phyloP scores from a whole-genome alignment of 768 basidiomycete genomes.

The Lactarius hatsudake region DNA sequence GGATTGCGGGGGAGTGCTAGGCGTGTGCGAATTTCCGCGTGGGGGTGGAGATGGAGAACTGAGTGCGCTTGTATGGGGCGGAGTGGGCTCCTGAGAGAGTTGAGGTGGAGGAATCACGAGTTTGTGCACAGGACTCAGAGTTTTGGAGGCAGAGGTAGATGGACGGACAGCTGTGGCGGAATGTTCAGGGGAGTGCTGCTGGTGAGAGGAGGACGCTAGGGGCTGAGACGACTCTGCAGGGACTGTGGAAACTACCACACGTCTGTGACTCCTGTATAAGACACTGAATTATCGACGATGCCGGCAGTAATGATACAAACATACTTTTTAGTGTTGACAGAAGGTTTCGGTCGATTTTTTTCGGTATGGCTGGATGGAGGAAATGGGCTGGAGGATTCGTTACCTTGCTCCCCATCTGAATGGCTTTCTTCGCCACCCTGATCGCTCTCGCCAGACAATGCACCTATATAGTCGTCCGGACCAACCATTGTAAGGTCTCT shows the following conservation, averaged over 20 bases:
- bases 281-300: neutral
- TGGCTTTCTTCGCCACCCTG: slow-evolving; percentile 11
- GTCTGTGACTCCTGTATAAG: neutral
- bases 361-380: neutral
- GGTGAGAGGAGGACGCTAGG: neutral
- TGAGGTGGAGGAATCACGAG: neutral
- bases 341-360: neutral
- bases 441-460: slow-evolving; percentile 8
- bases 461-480: slow-evolving; percentile 21
- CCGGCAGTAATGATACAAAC: neutral
- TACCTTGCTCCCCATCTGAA: neutral
- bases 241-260: neutral
- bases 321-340: neutral
- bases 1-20: neutral
- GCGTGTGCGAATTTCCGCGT: neutral
- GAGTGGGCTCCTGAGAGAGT: slow-evolving; percentile 22
- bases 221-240: neutral
- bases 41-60: slow-evolving; percentile 10
- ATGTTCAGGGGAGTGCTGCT: neutral
- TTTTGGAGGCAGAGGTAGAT: neutral
- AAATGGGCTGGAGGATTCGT: neutral
- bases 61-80: slow-evolving; percentile 20
- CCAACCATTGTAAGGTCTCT: neutral
- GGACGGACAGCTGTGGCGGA: neutral
- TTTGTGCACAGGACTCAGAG: neutral